Base-by-base conservation (phyloP, 495 filamentous ascomycete species). In the Talaromyces liani region DNA sequence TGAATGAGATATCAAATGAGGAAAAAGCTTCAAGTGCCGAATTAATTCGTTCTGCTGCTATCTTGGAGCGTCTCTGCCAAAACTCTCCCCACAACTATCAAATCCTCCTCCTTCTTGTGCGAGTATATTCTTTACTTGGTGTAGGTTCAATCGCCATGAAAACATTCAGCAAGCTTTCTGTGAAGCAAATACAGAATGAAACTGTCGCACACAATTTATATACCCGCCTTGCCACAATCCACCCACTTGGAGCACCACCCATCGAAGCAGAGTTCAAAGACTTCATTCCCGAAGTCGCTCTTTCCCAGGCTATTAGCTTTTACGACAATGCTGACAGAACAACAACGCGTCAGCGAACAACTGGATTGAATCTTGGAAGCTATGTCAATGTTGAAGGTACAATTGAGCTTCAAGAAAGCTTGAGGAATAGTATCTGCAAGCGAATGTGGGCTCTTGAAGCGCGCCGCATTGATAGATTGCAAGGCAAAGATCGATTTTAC, bases 121-220 rank as follows among this genome's bases (percentile, higher is more conserved):
- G 84, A 10, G 68, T 85, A 31, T 85, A 85, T 65, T 72, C 82
- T 33, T 72, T 79, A 45, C 62, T 87, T 12, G 85, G 85, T 7
- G 79, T 80, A 51, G 78, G 77, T 16, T 82, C 81, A 5, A 74
- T 82, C 10, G 84, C 85, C 3, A 65, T 86, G 66, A 77, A 73
- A 34, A 75, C 74, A 6, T 87, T 86, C 64, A 75, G 76, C 61
- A 80, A 77, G 47, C 73, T 87, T 18, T 83, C 82, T 20, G 79
- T 87, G 59, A 87, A 87, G 64, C 83, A 87, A 51, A 70, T 87
- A 29, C 85, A 87, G 66, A 80, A 80, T 64, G 83, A 86, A 65
- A 82, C 81, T 22, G 71, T 87, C 55, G 77, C 82, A 14, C 84
- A 87, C 65, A 80, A 80, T 31, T 70, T 87, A 12, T 81, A 81